Evolutionary conservation across 768 basidiomycete species (phyloP).

Genomic region (Lactarius deliciosus): DNA sequence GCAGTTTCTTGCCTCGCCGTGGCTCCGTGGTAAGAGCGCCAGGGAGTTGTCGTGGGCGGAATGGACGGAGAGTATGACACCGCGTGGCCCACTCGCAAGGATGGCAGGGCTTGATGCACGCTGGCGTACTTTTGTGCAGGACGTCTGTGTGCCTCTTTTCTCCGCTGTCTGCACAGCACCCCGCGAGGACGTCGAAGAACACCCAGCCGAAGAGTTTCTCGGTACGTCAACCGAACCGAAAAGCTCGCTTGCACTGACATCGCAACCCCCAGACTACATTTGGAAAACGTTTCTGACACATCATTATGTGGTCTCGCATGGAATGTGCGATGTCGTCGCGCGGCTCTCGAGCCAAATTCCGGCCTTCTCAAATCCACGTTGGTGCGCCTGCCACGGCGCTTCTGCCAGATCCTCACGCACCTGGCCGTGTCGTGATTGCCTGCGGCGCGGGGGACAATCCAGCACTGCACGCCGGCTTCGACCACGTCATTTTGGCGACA

Average conservation of each 20-base stretch:
- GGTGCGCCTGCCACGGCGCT: constrained; percentile 52
- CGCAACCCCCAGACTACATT: constrained; percentile 51
- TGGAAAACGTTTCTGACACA: constrained; percentile 64
- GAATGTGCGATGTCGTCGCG: constrained; percentile 57
- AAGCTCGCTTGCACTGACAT: not conserved
- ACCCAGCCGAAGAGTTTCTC: constrained; percentile 65
- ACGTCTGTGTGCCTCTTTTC: constrained; percentile 62
- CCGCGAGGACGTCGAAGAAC: constrained; percentile 49
- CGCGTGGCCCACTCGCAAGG: constrained; percentile 42
- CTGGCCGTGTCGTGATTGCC: constrained; percentile 41
- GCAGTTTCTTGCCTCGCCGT: constrained; percentile 36
- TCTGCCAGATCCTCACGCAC: constrained; percentile 39
- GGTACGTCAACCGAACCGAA: constrained; percentile 42
- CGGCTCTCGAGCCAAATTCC: constrained; percentile 47
- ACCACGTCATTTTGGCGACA: constrained; percentile 70
- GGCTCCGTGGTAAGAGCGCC: constrained; percentile 30
- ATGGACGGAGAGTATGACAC: constrained; percentile 48
- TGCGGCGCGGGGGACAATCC: constrained; percentile 35
- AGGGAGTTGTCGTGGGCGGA: constrained; percentile 46
- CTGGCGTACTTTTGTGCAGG: constrained; percentile 54
- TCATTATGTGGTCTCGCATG: constrained; percentile 64
- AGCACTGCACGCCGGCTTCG: constrained; percentile 48
- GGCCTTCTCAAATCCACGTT: constrained; percentile 50
- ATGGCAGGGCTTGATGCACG: constrained; percentile 47
- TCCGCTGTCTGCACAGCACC: constrained; percentile 73